Base-by-base conservation (phyloP, 2,329 filamentous ascomycete genomes). In the Nemania diffusa region DNA sequence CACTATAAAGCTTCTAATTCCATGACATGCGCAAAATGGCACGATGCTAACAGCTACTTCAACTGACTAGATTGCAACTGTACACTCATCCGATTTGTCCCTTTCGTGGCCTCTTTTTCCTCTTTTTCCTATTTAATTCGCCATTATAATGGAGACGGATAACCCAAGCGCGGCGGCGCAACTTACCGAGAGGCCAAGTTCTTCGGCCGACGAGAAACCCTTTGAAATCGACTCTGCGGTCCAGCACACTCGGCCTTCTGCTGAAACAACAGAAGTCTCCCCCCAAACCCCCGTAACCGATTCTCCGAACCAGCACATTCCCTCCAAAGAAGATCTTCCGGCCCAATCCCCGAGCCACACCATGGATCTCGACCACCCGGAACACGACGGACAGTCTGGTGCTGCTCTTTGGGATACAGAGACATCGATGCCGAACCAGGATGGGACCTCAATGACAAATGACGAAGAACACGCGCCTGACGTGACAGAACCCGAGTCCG, bases 171-270 rank as follows among this genome's bases (percentile, higher is more conserved):
- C 81, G 69, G 80, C 83, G 65, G 86, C 84, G 84, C 80, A 87
- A 78, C 84, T 84, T 64, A 84, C 85, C 55, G 78, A 83, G 74
- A 84, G 83, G 83, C 84, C 84, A 67, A 80, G 85, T 73, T 75
- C 78, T 63, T 61, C 67, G 67, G 57, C 68, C 34, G 53, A 61
- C 62, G 68, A 69, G 59, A 56, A 62, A 53, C 68, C 64, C 64
- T 40, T 61, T 60, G 46, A 69, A 69, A 53, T 64, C 59, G 27
- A 57, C 22, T 29, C 46, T 46, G 20, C 50, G 29, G 20, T 44
- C 13, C 40, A 69, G 20, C 57, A 58, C 22, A 22, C 59, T 9
- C 67, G 65, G 46, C 32, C 70, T 20, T 51, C 60, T 24, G 24
- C 63, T 13, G 34, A 61, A 55, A 48, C 50, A 50, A 52, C 24